A percentile compares a stretch with the other conserved stretches of the same genome.
Evolutionary conservation across 1,284 basidiomycete species (phyloP).

Genomic region (Microbotryum lychnidis-dioicae): DNA sequence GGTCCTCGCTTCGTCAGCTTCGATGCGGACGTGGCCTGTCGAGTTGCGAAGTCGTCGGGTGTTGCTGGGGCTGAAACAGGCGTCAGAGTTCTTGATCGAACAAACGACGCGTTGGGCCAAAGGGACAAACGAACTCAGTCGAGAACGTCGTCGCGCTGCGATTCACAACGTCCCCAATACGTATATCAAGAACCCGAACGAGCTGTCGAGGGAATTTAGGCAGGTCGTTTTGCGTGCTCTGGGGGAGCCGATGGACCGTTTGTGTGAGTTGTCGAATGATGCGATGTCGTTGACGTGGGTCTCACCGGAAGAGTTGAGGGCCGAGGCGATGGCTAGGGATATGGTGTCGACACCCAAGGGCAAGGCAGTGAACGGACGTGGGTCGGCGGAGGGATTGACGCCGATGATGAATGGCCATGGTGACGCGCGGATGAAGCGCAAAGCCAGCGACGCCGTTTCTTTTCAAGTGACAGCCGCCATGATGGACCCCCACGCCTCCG

Average conservation of each 20-base stretch:
- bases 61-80: conserved; percentile 58
- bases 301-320: neutral
- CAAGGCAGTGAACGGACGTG: neutral
- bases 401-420: neutral
- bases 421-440: neutral
- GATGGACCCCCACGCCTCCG: neutral
- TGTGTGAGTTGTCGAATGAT: conserved; percentile 18
- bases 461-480: neutral
- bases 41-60: conserved; percentile 47
- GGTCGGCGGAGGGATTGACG: neutral
- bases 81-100: conserved; percentile 68
- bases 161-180: conserved; percentile 73
- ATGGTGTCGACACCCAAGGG: conserved; percentile 7
- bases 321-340: neutral
- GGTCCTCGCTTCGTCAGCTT: neutral
- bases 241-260: conserved; percentile 59
- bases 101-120: conserved; percentile 60
- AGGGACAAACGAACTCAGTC: conserved; percentile 18
- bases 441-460: neutral
- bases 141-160: conserved; percentile 53
- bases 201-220: conserved; percentile 67
- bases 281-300: conserved; percentile 5
- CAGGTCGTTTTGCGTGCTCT: conserved; percentile 63
- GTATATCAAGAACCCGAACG: conserved; percentile 65
- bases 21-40: neutral